These are phyloP conservation scores for Shiraia bambusicola DNA, from an alignment of 2,329 filamentous ascomycete species.

Conservation along the genomic window DNA sequence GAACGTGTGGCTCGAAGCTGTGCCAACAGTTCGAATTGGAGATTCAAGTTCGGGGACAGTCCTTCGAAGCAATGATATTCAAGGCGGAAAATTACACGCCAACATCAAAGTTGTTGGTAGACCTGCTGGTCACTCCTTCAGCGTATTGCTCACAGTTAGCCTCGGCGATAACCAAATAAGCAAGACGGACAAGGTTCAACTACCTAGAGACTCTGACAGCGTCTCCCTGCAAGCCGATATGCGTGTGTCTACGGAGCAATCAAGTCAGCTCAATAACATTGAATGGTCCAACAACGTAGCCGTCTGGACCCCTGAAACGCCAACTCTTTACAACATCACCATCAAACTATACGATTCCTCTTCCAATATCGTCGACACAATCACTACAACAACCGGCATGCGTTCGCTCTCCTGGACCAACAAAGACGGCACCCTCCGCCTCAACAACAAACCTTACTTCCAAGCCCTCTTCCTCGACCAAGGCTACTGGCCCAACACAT, in stretches of 20 bases:
- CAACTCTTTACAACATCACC: conserved; percentile 57
- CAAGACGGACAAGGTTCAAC: conserved; percentile 45
- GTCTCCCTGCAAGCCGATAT: conserved; percentile 53
- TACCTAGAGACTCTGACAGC: conserved; percentile 55
- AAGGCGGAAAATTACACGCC: conserved; percentile 54
- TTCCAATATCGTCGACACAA: conserved; percentile 53
- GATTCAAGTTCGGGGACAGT: conserved; percentile 62
- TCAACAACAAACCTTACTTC: conserved; percentile 62
- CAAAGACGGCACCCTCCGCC: conserved; percentile 54
- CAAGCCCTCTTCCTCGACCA: conserved; percentile 63
- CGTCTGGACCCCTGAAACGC: conserved; percentile 62
- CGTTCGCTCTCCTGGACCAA: conserved; percentile 62
- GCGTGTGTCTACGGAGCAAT: conserved; percentile 49
- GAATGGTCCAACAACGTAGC: conserved; percentile 59
- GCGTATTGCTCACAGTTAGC: conserved; percentile 57
- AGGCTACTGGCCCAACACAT: conserved; percentile 64
- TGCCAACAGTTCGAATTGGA: conserved; percentile 55
- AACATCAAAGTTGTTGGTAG: conserved; percentile 54
- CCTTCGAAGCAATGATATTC: conserved; percentile 57
- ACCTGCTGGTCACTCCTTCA: conserved; percentile 49
- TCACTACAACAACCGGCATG: conserved; percentile 63
- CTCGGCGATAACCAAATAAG: conserved; percentile 54
- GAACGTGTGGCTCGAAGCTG: conserved; percentile 59
- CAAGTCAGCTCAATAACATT: conserved; percentile 34
- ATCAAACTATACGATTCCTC: conserved; percentile 54